Evolutionary conservation across 306 rosid genomes (phyloP).

Genomic region (Hippophae tibetana): DNA sequence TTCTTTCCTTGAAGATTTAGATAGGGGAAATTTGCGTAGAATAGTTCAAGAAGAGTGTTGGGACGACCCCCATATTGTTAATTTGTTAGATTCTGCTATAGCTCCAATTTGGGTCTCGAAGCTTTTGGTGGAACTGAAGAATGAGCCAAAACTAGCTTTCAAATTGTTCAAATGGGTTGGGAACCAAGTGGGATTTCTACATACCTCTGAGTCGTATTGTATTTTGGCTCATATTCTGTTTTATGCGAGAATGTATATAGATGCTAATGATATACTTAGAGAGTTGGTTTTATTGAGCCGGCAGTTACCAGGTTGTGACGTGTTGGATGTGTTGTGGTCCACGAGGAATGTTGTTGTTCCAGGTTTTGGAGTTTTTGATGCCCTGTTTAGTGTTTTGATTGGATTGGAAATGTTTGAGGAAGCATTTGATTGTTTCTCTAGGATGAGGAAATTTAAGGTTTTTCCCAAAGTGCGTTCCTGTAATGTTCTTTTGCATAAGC

Average conservation of each 20-base stretch:
- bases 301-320: slow-evolving; percentile 45
- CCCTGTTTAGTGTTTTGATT: slow-evolving; percentile 76
- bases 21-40: slow-evolving; percentile 33
- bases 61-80: slow-evolving; percentile 34
- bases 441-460: slow-evolving; percentile 61
- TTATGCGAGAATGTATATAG: slow-evolving; percentile 43
- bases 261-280: slow-evolving; percentile 42
- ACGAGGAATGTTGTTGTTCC: slow-evolving; percentile 49
- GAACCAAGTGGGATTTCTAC: slow-evolving; percentile 41
- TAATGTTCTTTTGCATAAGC: slow-evolving; percentile 63
- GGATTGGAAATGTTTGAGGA: slow-evolving; percentile 71
- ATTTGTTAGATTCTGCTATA: slow-evolving; percentile 40
- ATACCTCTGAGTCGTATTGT: slow-evolving; percentile 59
- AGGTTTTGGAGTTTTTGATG: slow-evolving; percentile 70
- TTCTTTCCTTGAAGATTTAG: slow-evolving; percentile 21
- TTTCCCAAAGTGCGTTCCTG: slow-evolving; percentile 74
- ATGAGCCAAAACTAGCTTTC: slow-evolving; percentile 55
- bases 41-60: slow-evolving; percentile 34
- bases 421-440: slow-evolving; percentile 59
- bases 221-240: slow-evolving; percentile 64
- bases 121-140: slow-evolving; percentile 48
- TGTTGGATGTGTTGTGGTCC: slow-evolving; percentile 66
- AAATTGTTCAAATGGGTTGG: slow-evolving; percentile 58
- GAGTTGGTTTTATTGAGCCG: slow-evolving; percentile 49
- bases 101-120: slow-evolving; percentile 64